These are phyloP conservation scores for Hypomyces perniciosus DNA, from an alignment of 2,329 filamentous ascomycete genomes.

Conservation along the genomic window DNA sequence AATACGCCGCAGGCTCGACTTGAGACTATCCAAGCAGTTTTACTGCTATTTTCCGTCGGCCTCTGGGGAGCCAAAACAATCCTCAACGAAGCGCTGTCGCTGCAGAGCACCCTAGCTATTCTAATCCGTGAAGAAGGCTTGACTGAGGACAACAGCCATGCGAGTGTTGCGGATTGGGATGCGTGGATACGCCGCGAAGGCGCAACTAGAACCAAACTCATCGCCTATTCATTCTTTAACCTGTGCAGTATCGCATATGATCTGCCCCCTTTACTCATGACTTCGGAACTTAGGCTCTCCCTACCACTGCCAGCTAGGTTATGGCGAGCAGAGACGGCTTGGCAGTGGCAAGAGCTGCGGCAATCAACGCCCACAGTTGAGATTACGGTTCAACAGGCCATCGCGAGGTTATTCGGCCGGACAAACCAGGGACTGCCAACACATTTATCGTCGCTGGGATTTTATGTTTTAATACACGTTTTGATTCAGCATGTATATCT, in stretches of 20 bases:
- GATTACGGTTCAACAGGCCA: constrained; percentile 51
- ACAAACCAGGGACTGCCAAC: constrained; percentile 41
- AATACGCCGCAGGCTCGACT: constrained; percentile 55
- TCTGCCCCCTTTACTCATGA: constrained; percentile 52
- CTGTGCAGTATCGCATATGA: constrained; percentile 58
- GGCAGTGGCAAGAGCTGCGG: constrained; percentile 55
- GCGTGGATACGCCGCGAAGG: constrained; percentile 54
- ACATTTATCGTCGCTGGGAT: constrained; percentile 55
- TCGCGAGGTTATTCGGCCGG: constrained; percentile 49
- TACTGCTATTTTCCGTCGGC: constrained; percentile 55
- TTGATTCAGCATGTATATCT: constrained; percentile 68
- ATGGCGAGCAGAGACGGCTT: constrained; percentile 51
- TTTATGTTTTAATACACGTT: constrained; percentile 67
- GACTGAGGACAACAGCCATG: constrained; percentile 41
- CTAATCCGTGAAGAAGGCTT: constrained; percentile 55
- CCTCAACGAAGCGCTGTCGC: constrained; percentile 51
- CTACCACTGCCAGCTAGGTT: constrained; percentile 50
- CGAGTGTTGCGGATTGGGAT: constrained; percentile 47
- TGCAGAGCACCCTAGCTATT: constrained; percentile 53
- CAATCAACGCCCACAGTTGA: constrained; percentile 46
- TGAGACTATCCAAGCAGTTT: constrained; percentile 59
- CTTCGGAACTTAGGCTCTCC: constrained; percentile 50
- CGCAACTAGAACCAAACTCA: constrained; percentile 52
- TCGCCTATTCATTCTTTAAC: constrained; percentile 58
- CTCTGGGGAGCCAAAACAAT: constrained; percentile 57